These are phyloP conservation scores for Colletotrichum aenigma DNA, from an alignment of 2,329 filamentous ascomycete species.

Conservation along the genomic window DNA sequence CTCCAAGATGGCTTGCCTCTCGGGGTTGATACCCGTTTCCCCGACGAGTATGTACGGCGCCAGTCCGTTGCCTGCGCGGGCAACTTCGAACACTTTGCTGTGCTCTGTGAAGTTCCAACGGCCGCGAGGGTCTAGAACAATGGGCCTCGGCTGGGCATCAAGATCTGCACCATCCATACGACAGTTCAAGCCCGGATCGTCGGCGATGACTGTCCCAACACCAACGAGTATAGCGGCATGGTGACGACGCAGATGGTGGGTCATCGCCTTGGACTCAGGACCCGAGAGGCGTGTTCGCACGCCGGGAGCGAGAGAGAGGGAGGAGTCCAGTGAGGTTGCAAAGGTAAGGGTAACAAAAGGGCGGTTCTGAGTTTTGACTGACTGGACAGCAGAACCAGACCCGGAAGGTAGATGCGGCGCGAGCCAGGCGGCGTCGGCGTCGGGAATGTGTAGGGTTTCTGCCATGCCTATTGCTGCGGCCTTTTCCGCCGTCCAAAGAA, in stretches of 20 bases:
- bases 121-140: constrained; percentile 80
- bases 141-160: constrained; percentile 72
- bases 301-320: constrained; percentile 77
- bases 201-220: constrained; percentile 81
- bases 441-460: constrained; percentile 24
- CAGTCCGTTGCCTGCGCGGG: constrained; percentile 67
- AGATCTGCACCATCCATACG: constrained; percentile 67
- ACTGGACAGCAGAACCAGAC: not conserved
- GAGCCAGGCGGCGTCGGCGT: constrained; percentile 28
- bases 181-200: constrained; percentile 87
- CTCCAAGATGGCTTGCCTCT: constrained; percentile 46
- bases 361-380: constrained; percentile 14
- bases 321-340: constrained; percentile 86
- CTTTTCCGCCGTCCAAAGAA: not conserved
- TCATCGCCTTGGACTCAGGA: constrained; percentile 86
- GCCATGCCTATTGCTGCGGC: constrained; percentile 23
- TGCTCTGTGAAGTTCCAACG: constrained; percentile 69
- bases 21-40: constrained; percentile 40
- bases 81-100: constrained; percentile 70
- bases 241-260: constrained; percentile 81
- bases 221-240: constrained; percentile 89
- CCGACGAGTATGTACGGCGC: constrained; percentile 75
- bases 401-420: constrained; percentile 30
- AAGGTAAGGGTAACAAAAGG: constrained; percentile 82
- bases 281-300: constrained; percentile 85